These are phyloP conservation scores for Thymus quinquecostatus DNA, from an alignment of 257 asterid species.

Conservation along the genomic window DNA sequence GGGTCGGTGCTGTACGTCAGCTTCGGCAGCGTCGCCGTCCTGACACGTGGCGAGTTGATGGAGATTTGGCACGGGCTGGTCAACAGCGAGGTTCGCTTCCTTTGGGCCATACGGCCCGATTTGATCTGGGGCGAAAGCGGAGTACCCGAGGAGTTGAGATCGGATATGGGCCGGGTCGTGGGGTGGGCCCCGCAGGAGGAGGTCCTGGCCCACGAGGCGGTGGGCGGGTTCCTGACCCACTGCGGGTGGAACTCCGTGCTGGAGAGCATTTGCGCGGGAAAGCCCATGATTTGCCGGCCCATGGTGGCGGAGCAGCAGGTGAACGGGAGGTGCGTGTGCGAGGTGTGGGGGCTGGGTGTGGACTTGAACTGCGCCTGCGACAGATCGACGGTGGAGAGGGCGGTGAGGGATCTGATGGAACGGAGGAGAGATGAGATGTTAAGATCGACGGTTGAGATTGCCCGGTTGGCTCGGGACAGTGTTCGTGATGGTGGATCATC, in stretches of 20 bases:
- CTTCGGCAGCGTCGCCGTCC: slow-evolving; percentile 37
- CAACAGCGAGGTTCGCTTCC: slow-evolving; percentile 33
- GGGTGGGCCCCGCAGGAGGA: slow-evolving; percentile 51
- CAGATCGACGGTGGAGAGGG: slow-evolving; percentile 41
- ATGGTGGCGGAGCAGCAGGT: slow-evolving; percentile 36
- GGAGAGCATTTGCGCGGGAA: slow-evolving; percentile 44
- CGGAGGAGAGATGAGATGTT: slow-evolving; percentile 15
- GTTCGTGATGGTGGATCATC: slow-evolving; percentile 45
- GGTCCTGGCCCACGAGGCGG: slow-evolving; percentile 37
- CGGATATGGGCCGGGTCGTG: slow-evolving; percentile 34
- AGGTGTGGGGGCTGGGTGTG: slow-evolving; percentile 42
- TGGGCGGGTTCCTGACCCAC: slow-evolving; percentile 48
- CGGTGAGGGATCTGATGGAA: slow-evolving; percentile 46
- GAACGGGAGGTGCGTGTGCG: slow-evolving; percentile 48
- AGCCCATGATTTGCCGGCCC: slow-evolving; percentile 53
- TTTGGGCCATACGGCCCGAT: slow-evolving; percentile 47
- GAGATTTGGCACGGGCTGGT: slow-evolving; percentile 49
- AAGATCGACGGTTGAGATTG: slow-evolving; percentile 26
- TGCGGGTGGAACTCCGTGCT: slow-evolving; percentile 53
- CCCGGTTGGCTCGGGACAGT: slow-evolving; percentile 34
- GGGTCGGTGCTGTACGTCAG: slow-evolving; percentile 47
- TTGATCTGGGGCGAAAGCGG: slow-evolving; percentile 32
- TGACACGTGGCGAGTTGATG: slow-evolving; percentile 28
- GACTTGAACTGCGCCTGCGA: slow-evolving; percentile 44
- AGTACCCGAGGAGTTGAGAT: slow-evolving; percentile 31